phyloP scores from a whole-genome alignment of 2,329 filamentous ascomycete species.

The Cadophora sp. region DNA sequence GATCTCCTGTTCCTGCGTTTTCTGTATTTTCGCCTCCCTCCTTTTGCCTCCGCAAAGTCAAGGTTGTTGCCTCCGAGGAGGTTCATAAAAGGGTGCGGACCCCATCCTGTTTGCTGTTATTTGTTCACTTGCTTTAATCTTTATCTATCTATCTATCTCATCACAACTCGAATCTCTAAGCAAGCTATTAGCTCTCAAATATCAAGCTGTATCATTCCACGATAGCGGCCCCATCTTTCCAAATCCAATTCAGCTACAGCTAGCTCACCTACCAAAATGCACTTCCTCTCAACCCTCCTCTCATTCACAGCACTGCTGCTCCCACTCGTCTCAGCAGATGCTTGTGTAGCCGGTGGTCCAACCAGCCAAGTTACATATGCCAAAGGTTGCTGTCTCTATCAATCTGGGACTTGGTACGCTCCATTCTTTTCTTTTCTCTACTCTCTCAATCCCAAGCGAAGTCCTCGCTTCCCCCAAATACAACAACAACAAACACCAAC shows the following conservation, averaged over 20 bases:
- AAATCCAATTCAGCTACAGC: not conserved
- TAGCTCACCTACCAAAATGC: slow-evolving; percentile 23
- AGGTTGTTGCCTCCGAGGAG: not conserved
- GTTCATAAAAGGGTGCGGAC: slow-evolving; percentile 16
- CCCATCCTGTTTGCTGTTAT: not conserved
- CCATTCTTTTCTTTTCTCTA: not conserved
- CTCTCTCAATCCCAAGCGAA: not conserved
- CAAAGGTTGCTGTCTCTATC: slow-evolving; percentile 32
- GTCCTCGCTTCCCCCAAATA: no score
- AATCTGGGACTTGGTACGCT: slow-evolving; percentile 31
- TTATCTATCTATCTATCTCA: not conserved
- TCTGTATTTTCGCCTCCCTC: not conserved
- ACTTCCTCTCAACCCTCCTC: slow-evolving; percentile 25
- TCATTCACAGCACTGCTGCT: slow-evolving; percentile 21
- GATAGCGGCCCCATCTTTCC: not conserved
- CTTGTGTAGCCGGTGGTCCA: slow-evolving; percentile 37
- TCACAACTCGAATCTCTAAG: not conserved
- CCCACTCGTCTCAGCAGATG: slow-evolving; percentile 27
- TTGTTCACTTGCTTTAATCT: not conserved
- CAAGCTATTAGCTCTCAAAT: not conserved
- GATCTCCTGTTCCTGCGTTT: slow-evolving; percentile 7
- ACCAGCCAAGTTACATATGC: slow-evolving; percentile 32
- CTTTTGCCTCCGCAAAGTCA: not conserved
- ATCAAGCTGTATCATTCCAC: not conserved
- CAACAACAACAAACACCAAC: no score